Evolutionary conservation across 139 green algal species (phyloP).

Genomic region (Eudorina sp.): DNA sequence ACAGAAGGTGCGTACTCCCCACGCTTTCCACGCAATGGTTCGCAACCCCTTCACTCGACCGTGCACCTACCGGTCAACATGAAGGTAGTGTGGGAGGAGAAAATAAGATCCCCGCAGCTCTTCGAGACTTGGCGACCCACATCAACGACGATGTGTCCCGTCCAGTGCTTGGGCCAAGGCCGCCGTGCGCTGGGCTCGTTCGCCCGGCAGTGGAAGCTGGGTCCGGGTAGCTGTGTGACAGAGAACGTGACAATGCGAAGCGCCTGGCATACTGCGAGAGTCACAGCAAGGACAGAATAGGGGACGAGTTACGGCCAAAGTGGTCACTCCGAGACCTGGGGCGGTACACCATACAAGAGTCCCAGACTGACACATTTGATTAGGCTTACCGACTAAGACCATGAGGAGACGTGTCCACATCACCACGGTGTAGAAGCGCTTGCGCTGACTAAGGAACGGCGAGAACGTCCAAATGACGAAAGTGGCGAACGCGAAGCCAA

Average conservation of each 20-base stretch:
- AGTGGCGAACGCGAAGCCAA: conserved; percentile 76
- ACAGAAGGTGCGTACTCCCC: too few species aligned
- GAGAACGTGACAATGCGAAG: conserved; percentile 93
- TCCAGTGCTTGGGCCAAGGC: conserved; percentile 80
- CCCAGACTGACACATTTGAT: too few species aligned
- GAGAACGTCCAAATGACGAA: conserved; percentile 91
- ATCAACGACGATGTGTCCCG: conserved; percentile 80
- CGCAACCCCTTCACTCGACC: too few species aligned
- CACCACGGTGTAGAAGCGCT: conserved; percentile 93
- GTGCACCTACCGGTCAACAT: conserved; percentile 65
- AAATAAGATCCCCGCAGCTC: conserved; percentile 94
- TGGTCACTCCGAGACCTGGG: too few species aligned
- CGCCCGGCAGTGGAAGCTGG: conserved; percentile 90
- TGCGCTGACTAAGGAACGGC: conserved; percentile 84
- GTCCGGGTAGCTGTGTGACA: conserved; percentile 87
- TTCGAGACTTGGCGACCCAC: conserved; percentile 74
- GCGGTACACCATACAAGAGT: too few species aligned
- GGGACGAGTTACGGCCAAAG: too few species aligned
- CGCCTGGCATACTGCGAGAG: conserved; percentile 87
- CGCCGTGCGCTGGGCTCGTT: conserved; percentile 65
- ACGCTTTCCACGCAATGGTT: too few species aligned
- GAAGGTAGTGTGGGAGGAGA: conserved; percentile 92
- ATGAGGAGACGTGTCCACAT: conserved; percentile 86
- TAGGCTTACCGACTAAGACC: conserved; percentile 67
- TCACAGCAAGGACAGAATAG: too few species aligned